These are phyloP conservation scores for Boletus bicolor DNA, from an alignment of 768 basidiomycete genomes.

Conservation along the genomic window DNA sequence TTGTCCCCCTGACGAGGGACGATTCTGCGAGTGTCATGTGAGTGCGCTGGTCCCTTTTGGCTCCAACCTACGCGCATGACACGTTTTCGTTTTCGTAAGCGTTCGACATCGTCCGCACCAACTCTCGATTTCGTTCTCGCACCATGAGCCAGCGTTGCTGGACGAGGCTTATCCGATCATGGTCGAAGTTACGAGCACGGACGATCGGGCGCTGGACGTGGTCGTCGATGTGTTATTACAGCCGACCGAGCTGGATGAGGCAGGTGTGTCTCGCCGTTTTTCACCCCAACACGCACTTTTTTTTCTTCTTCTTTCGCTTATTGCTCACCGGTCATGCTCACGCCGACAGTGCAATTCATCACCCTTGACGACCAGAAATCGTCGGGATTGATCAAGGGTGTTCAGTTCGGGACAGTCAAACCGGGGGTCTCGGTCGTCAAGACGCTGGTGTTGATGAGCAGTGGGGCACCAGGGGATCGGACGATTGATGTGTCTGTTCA, in stretches of 20 bases:
- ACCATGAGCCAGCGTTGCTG: constrained; percentile 69
- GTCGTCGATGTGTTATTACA: constrained; percentile 75
- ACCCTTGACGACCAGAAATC: constrained; percentile 61
- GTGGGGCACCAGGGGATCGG: constrained; percentile 65
- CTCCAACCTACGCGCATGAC: neutral
- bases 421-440: constrained; percentile 59
- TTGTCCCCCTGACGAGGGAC: constrained; percentile 49
- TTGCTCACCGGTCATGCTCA: neutral
- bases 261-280: constrained; percentile 43
- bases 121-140: constrained; percentile 52
- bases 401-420: constrained; percentile 59
- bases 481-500: constrained; percentile 80
- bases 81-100: constrained; percentile 33
- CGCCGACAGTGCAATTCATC: constrained; percentile 54
- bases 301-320: too few relatives aligned
- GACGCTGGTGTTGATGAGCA: constrained; percentile 59
- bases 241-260: constrained; percentile 71
- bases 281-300: too few relatives aligned
- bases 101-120: constrained; percentile 62
- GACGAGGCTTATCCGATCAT: constrained; percentile 77
- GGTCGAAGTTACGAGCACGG: constrained; percentile 67
- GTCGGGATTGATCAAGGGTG: constrained; percentile 68
- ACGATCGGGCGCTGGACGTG: constrained; percentile 66
- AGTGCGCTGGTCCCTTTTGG: constrained; percentile 17
- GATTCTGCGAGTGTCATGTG: constrained; percentile 48